Base-by-base conservation (phyloP, 805 yeast genomes). In the Candida glaebosa region DNA sequence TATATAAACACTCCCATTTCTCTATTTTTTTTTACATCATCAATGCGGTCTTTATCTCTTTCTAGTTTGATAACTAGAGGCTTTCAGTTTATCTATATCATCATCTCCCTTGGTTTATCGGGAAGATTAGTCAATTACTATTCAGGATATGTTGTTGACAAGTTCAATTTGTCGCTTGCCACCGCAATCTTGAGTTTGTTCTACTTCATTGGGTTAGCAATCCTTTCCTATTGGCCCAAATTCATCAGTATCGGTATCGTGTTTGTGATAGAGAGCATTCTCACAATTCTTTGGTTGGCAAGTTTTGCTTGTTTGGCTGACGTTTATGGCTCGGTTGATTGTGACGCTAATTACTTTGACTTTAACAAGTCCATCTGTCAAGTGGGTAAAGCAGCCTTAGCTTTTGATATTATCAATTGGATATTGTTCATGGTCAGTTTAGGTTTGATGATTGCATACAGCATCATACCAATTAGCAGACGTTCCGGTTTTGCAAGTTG, bases 241-340 rank as follows among this genome's bases (percentile, higher is more conserved):
- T 14, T 37, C 5, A 28, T 53, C 8, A 53, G 52, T 4, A 33
- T 45, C 12, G 22, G 48, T 5, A 45, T 34, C 3, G 16, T 51
- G 2, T 40, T 54, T n/a, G 32, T 47, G 10, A 24, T 31, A 4
- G 63, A 58, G 36, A 19, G 32, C 7, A 22, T 49, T 3, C 35
- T 57, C 32, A 46, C 48, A 40, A 44, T 55, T 3, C 44, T 58
- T 19, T 58, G 59, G 60, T 46, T 57, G 25, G 50, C 54, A 2
- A 40, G 53, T 3, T 57, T 58, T 48, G 62, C 57, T 4, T 44
- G 31, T 2, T 30, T 46, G 18, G 57, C 60, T 9, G 51, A 55
- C 39, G 43, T 20, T 9, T 55, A 45, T 35, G 61, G 60, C 5
- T 14, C 38, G 5, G 39, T 28, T 2, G 20, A 38, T 18, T 51